phyloP scores from a whole-genome alignment of 768 basidiomycete genomes.

The Termitomyces eurrhizus region DNA sequence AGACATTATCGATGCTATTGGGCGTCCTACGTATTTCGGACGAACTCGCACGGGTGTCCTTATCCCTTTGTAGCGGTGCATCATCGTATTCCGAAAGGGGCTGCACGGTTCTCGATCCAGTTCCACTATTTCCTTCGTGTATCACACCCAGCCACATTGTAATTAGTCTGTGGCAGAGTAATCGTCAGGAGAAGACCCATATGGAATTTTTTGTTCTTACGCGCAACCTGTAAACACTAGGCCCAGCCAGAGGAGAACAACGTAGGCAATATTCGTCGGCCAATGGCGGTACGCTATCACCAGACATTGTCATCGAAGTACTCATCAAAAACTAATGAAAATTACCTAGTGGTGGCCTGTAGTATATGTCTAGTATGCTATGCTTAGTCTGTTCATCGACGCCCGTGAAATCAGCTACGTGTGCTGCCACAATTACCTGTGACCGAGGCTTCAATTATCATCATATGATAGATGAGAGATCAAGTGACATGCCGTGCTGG shows the following conservation, averaged over 20 bases:
- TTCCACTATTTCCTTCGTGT: not conserved
- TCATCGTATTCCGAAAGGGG: not conserved
- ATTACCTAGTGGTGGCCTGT: not conserved
- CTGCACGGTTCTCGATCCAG: not conserved
- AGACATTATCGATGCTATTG: not conserved
- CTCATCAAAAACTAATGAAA: not conserved
- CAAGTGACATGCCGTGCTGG: not conserved
- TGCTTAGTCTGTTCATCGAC: not conserved
- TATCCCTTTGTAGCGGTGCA: not conserved
- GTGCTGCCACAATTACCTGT: not conserved
- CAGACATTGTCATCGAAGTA: not conserved
- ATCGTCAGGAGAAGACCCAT: not conserved
- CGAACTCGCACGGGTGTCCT: not conserved
- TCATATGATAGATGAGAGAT: not conserved
- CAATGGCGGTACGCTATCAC: not conserved
- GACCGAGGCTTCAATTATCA: not conserved
- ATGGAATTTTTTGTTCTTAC: not conserved
- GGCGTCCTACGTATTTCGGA: not conserved
- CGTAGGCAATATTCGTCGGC: not conserved
- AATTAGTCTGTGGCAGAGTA: not conserved
- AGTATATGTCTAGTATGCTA: too few relatives aligned
- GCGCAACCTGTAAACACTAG: not conserved
- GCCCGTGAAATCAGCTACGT: not conserved
- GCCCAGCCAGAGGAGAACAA: not conserved
- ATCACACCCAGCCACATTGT: not conserved